Conservation (phyloP, 495 filamentous ascomycete species). For the Aspergillus kassunensis region DNA sequence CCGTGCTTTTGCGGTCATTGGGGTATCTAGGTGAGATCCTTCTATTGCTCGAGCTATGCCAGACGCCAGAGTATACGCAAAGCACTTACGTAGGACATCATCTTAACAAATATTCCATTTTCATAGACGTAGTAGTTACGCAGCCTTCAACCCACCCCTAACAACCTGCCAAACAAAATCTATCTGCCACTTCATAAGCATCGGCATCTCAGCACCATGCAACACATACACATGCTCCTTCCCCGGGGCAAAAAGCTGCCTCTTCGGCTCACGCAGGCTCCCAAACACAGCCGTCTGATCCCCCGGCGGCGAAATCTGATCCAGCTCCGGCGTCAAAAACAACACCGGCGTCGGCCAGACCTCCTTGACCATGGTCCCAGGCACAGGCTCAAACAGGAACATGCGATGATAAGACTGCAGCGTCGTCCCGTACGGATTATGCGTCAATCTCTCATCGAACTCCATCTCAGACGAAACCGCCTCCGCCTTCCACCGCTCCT, state of each 20-base stretch:
- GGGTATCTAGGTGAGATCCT: too few species aligned
- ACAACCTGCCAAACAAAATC: not conserved
- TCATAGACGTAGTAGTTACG: not conserved
- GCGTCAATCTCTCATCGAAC: not conserved
- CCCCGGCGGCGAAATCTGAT: constrained; percentile 1
- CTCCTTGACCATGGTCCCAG: not conserved
- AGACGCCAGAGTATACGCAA: too few species aligned
- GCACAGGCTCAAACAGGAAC: constrained; percentile 4
- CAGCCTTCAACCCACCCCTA: not conserved
- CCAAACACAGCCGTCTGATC: constrained; percentile 1
- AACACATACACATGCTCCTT: constrained; percentile 1
- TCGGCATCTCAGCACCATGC: not conserved
- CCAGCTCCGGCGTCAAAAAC: constrained; percentile 2
- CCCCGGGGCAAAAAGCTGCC: not conserved
- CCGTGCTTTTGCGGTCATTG: too few species aligned
- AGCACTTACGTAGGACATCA: too few species aligned
- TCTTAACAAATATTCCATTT: too few species aligned
- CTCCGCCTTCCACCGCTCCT: not conserved
- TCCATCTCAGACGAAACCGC: constrained; percentile 13
- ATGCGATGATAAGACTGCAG: constrained; percentile 2
- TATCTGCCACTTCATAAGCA: not conserved
- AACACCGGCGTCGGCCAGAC: not conserved
- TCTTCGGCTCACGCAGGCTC: not conserved
- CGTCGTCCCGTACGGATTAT: not conserved
- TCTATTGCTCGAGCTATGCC: too few species aligned